Conservation (phyloP, 495 filamentous ascomycete genomes). For the Friedmanniomyces endolithicus region DNA sequence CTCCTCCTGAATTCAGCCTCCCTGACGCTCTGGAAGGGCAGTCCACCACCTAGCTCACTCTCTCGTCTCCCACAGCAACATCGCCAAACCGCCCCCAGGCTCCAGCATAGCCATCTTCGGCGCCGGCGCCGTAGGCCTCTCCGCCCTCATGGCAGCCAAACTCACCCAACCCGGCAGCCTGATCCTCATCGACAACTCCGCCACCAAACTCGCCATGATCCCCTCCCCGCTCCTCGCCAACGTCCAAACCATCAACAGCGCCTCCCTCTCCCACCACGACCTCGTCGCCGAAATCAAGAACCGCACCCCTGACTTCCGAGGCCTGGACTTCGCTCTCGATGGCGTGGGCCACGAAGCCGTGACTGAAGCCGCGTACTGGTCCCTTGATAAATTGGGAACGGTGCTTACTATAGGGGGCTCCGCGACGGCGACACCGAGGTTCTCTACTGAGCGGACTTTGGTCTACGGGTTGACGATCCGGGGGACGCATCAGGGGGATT, state of each 20-base stretch:
- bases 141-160: constrained; percentile 11
- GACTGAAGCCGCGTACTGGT: neutral
- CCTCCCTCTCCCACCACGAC: neutral
- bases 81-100: constrained; percentile 11
- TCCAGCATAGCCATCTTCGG: constrained; percentile 16
- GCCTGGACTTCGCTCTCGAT: constrained; percentile 15
- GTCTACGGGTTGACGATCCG: constrained; percentile 8
- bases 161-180: neutral
- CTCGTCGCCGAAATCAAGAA: constrained; percentile 6
- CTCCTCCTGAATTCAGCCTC: too few species aligned
- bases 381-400: constrained; percentile 4
- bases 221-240: constrained; percentile 4
- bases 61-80: too few species aligned
- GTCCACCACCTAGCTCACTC: too few species aligned
- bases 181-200: constrained; percentile 10
- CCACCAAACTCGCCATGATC: constrained; percentile 12
- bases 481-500: constrained; percentile 17
- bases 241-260: constrained; percentile 1
- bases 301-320: neutral
- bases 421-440: neutral
- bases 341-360: constrained; percentile 9
- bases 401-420: constrained; percentile 9
- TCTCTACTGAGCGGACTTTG: constrained; percentile 4
- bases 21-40: too few species aligned
- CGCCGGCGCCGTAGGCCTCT: constrained; percentile 16